Conservation (phyloP, 2,329 filamentous ascomycete species). For the Neofusicoccum ribis region DNA sequence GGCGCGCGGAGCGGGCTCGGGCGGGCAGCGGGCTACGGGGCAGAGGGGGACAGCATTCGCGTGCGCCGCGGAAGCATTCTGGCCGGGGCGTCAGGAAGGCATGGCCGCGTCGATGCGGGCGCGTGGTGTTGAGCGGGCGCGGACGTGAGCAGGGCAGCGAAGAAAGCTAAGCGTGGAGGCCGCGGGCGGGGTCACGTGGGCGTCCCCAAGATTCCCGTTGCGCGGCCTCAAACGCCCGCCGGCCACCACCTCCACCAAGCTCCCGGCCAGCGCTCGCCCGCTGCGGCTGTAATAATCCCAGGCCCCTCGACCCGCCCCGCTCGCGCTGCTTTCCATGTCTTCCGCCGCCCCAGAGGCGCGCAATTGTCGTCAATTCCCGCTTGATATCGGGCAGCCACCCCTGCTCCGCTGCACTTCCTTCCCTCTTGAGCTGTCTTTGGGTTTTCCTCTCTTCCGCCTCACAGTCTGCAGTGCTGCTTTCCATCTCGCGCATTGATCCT, state of each 20-base stretch:
- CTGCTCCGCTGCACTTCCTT: constrained; percentile 18
- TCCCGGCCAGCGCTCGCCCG: background rate
- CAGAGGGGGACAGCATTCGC: constrained; percentile 9
- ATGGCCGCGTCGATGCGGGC: constrained; percentile 6
- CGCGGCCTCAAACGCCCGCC: constrained; percentile 10
- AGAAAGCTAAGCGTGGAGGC: background rate
- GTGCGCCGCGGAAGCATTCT: constrained; percentile 11
- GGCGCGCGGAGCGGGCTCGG: constrained; percentile 33
- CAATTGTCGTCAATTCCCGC: constrained; percentile 14
- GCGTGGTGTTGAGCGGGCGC: background rate
- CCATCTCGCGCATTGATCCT: constrained; percentile 7
- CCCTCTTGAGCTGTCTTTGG: constrained; percentile 16
- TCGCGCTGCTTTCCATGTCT: constrained; percentile 10
- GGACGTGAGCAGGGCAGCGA: background rate
- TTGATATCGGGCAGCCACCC: constrained; percentile 12
- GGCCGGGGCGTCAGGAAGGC: constrained; percentile 12
- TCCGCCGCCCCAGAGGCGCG: background rate
- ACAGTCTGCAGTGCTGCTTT: background rate
- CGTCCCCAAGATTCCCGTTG: constrained; percentile 4
- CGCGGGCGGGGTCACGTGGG: background rate
- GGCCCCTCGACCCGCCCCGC: background rate
- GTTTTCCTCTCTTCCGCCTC: background rate
- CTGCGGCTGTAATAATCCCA: background rate
- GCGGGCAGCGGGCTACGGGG: constrained; percentile 28
- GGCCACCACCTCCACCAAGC: background rate